phyloP scores from a whole-genome alignment of 2,329 filamentous ascomycete genomes.

The Dactylellina cionopaga region DNA sequence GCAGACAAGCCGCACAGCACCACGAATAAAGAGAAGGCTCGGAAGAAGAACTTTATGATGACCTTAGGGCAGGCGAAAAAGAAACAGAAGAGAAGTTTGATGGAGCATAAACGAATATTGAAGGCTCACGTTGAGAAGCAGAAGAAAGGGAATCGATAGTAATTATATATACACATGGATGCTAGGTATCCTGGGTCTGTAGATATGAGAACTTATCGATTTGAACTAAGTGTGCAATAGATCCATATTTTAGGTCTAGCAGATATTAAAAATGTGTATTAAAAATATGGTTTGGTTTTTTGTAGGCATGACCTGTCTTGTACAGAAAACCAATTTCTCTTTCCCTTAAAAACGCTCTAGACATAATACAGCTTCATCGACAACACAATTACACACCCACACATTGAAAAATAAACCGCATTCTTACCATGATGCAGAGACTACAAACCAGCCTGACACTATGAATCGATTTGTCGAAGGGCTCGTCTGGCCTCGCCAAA shows the following conservation, averaged over 20 bases:
- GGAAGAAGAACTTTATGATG: constrained; percentile 99
- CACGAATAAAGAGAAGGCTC: constrained; percentile 95
- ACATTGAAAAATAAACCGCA: too few species aligned
- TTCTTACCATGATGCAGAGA: neutral
- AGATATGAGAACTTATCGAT: neutral
- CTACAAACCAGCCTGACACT: neutral
- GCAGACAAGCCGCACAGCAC: constrained; percentile 83
- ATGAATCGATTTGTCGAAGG: neutral
- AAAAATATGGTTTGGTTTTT: too few species aligned
- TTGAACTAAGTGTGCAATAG: too few species aligned
- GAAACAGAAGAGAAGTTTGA: constrained; percentile 93
- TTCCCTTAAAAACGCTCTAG: too few species aligned
- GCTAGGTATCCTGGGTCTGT: neutral
- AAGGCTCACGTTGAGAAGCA: constrained; percentile 82
- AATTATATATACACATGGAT: too few species aligned
- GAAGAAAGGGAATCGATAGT: constrained; percentile 71
- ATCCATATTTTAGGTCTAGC: too few species aligned
- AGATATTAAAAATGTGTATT: too few species aligned
- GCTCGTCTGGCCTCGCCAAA: neutral
- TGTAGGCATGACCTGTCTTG: too few species aligned
- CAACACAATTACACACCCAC: too few species aligned
- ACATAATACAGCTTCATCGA: too few species aligned
- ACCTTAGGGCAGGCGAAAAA: constrained; percentile 93
- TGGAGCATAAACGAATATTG: constrained; percentile 82
- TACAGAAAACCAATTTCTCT: too few species aligned